phyloP scores from a whole-genome alignment of 345 rosid genomes.

The Angophora floribunda region DNA sequence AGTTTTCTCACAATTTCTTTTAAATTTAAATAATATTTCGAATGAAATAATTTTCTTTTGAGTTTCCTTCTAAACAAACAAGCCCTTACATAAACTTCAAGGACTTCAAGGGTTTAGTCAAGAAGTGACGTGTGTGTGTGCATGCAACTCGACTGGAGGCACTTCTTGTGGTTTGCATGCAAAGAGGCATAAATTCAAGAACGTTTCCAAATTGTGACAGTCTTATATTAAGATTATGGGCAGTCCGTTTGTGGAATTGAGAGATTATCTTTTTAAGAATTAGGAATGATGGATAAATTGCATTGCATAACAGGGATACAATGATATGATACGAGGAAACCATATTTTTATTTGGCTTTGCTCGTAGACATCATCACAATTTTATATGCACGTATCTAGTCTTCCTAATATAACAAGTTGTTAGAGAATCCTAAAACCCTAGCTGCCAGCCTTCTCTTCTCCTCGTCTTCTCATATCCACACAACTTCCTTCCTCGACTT shows the following conservation, averaged over 20 bases:
- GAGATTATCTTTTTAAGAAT: too few species aligned
- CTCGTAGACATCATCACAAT: too few species aligned
- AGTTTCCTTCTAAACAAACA: background rate
- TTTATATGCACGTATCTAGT: too few species aligned
- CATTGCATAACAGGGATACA: too few species aligned
- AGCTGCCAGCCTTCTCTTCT: too few species aligned
- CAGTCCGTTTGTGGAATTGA: background rate
- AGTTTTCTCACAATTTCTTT: background rate
- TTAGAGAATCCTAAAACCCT: too few species aligned
- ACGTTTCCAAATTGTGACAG: background rate
- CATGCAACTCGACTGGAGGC: background rate
- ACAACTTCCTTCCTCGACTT: too few species aligned
- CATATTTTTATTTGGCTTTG: too few species aligned
- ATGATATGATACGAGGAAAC: too few species aligned
- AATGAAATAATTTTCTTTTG: background rate
- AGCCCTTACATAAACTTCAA: background rate
- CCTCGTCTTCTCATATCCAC: too few species aligned
- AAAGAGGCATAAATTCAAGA: background rate
- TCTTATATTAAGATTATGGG: background rate
- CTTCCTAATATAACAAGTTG: too few species aligned
- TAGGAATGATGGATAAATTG: too few species aligned
- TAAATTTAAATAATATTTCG: accelerated
- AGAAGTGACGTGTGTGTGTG: background rate
- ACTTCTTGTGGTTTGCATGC: background rate
- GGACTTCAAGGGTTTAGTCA: background rate